Conservation (phyloP, 176 grass and related monocot species). For the Miscanthus lutarioriparius region DNA sequence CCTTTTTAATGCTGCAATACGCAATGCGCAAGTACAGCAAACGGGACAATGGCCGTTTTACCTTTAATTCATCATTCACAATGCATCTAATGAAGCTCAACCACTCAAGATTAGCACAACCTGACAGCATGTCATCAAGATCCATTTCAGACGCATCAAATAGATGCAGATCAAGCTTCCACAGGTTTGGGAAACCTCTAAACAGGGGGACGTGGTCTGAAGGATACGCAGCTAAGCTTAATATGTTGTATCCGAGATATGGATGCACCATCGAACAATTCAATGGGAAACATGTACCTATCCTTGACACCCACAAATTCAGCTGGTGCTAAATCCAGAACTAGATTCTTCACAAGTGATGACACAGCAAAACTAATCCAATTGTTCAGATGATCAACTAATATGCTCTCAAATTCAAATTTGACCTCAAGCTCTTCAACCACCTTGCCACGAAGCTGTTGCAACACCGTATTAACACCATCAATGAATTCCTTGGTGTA, state of each 20-base stretch:
- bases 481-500: background rate
- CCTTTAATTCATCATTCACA: background rate
- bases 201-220: background rate
- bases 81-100: background rate
- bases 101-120: constrained; percentile 17
- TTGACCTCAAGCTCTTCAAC: background rate
- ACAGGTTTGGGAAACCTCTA: constrained; percentile 13
- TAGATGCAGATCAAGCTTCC: background rate
- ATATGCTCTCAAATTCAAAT: constrained; percentile 3
- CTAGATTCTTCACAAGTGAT: background rate
- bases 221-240: background rate
- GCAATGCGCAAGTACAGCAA: constrained; percentile 3
- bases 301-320: background rate
- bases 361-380: constrained; percentile 21
- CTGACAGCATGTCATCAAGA: background rate
- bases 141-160: background rate
- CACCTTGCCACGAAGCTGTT: background rate
- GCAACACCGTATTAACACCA: background rate
- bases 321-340: background rate
- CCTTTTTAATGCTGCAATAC: background rate
- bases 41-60: background rate
- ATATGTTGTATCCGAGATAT: background rate
- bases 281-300: background rate
- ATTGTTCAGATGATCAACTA: constrained; percentile 3
- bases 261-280: background rate